These are phyloP conservation scores for Oryza officinalis DNA, from an alignment of 176 grass and related monocot genomes.

Conservation along the genomic window DNA sequence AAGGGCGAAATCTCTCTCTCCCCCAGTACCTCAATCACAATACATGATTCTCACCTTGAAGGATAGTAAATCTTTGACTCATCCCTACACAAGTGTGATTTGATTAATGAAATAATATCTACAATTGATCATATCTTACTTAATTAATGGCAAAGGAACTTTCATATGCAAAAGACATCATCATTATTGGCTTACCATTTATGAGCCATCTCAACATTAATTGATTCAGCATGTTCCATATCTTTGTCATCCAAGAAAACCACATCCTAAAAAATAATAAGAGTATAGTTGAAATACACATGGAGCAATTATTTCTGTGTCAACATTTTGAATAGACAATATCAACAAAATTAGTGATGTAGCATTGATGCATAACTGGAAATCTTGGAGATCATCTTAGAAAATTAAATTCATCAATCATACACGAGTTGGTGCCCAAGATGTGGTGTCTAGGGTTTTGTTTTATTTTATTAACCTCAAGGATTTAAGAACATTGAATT, in stretches of 20 bases:
- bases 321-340: neutral
- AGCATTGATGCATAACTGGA: neutral
- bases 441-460: neutral
- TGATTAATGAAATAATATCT: constrained; percentile 35
- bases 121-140: constrained; percentile 7
- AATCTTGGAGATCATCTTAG: neutral
- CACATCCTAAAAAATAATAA: constrained; percentile 37
- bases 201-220: constrained; percentile 25
- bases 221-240: constrained; percentile 28
- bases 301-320: neutral
- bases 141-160: constrained; percentile 19
- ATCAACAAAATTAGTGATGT: neutral
- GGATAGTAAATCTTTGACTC: constrained; percentile 50
- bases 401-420: constrained; percentile 7
- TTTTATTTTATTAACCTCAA: neutral
- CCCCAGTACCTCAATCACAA: constrained; percentile 8
- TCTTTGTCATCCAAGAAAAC: constrained; percentile 63
- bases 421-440: neutral
- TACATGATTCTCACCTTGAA: constrained; percentile 40
- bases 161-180: neutral
- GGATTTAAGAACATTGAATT: constrained; percentile 7
- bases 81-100: constrained; percentile 39
- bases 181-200: constrained; percentile 38
- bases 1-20: neutral
- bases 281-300: constrained; percentile 3